Evolutionary conservation across 192 early-diverging fungal species (phyloP), one percentile per base, ranked within the genome.

Genomic region (Coemansia sp.): DNA sequence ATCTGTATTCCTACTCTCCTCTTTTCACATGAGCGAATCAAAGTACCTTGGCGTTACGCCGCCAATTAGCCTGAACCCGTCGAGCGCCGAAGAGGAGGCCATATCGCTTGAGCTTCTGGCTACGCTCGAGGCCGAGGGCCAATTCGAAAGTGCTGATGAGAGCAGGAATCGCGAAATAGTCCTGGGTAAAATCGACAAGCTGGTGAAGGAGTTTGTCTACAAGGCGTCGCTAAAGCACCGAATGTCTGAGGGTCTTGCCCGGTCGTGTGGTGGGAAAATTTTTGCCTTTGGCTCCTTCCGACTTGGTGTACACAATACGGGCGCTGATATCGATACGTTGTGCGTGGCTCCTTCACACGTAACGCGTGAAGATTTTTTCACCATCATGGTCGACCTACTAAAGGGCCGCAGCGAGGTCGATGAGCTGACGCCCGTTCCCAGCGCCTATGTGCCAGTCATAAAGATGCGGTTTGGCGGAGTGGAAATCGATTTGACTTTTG

Each of bases 241-340:
- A n/a, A 73, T 91, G 43, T 86, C 94, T 11, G 97, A 95, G 73
- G 71, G 85, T 28, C 61, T 95, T 42, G 97, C 97, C 3, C 85
- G 79, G 50, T 90, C 95, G 50, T 92, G 89, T 20, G 94, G 94
- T 21, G 95, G 97, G 26, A 96, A 97, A 75, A 96, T 98, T 28
- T 99, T 94, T 65, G 95, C 97, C 1, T 99, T 95, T 80, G 97
- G 97, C 6, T 95, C 94, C 9, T 99, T 94, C 74, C 86, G 95
- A 38, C 83, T 98, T 24, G 97, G 97, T 14, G 97, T 96, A 9
- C 95, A 99, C 76, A 92, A 91, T 20, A 83, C 89, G 63, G 94
- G 94, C 16, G 86, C 92, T n/a, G 97, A 99, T 94, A 95, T 99
- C 51, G 97, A 99, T 88, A 98, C 94, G 0, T 74, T 99, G 34